Base-by-base conservation (phyloP, 2,329 filamentous ascomycete species). In the Ophiosphaerella korrae region DNA sequence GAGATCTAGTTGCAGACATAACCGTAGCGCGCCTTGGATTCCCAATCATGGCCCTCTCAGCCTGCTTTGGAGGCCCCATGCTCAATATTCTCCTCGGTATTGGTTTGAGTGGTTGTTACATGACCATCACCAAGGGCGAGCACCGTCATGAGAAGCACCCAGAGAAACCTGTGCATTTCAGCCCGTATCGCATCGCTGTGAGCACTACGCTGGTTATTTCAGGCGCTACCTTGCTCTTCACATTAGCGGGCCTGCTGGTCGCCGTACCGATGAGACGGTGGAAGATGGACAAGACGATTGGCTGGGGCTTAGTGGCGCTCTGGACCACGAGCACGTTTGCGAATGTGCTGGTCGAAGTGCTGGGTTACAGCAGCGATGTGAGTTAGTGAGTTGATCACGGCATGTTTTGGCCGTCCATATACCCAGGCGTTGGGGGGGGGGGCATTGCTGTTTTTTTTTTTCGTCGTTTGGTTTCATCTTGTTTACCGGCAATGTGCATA, bases 1-100 rank as follows among this genome's bases (percentile, higher is more conserved):
- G 94, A 33, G 94, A 99, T 66, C 80, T 99, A 13, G 91, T 99
- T 8, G 93, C 94, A 13, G 89, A 99, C 70, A 89, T 97, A 46
- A 99, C 94, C 0, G 89, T 99, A 33, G 94, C 94, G 3, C 85
- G 90, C 31, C 84, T 99, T 2, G 94, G 94, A 2, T 97, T 92
- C 74, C 94, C 94, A 0, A 92, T 99, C 56, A 99, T 99, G 94
- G 94, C 94, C 1, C 77, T 88, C 35, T 92, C 90, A 31, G 94
- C 94, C 4, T 99, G 94, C 71, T 97, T 99, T 71, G 94, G 94
- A n/a, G 95, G 94, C 0, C 94, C 94, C 0, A 93, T 99, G 91
- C 83, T 99, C 35, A 99, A 99, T 65, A 99, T 99, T 56, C 78
- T 99, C 0, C 83, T 99, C 3, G 94, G 94, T 0, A 92, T 99